A percentile compares a stretch with the other conserved stretches of the same genome.
These are phyloP conservation scores for Grosmannia serpens DNA, from an alignment of 2,329 filamentous ascomycete species.

Conservation along the genomic window DNA sequence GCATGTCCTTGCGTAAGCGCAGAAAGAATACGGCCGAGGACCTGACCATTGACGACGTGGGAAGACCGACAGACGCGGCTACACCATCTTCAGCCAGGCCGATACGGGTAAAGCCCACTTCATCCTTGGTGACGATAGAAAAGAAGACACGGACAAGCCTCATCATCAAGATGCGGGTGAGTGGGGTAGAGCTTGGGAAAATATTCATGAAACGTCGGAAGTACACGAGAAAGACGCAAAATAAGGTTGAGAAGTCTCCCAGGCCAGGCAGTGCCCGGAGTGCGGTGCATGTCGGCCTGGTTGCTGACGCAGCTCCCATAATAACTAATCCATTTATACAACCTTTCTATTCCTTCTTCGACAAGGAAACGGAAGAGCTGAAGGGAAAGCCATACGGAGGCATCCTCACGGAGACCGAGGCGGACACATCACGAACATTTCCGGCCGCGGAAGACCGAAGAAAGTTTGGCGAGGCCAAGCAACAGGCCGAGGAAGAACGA, in stretches of 20 bases:
- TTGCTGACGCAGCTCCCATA: slow-evolving; percentile 10
- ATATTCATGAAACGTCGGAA: slow-evolving; percentile 49
- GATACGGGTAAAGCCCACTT: slow-evolving; percentile 37
- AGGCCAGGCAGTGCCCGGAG: neutral
- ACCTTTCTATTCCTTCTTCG: slow-evolving; percentile 79
- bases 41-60: slow-evolving; percentile 22
- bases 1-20: slow-evolving; percentile 41
- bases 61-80: slow-evolving; percentile 19
- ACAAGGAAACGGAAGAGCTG: slow-evolving; percentile 76
- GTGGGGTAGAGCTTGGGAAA: slow-evolving; percentile 45
- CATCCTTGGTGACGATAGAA: slow-evolving; percentile 29
- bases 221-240: slow-evolving; percentile 34
- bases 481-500: slow-evolving; percentile 88
- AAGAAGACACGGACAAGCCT: slow-evolving; percentile 31
- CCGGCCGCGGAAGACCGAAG: slow-evolving; percentile 70
- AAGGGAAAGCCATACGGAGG: slow-evolving; percentile 94
- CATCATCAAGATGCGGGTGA: slow-evolving; percentile 46
- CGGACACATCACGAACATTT: slow-evolving; percentile 81
- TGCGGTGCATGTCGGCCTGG: slow-evolving; percentile 16
- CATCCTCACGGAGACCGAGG: slow-evolving; percentile 78
- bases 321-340: slow-evolving; percentile 43
- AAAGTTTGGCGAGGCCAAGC: slow-evolving; percentile 79
- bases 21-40: slow-evolving; percentile 36
- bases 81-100: slow-evolving; percentile 42
- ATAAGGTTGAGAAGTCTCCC: slow-evolving; percentile 20